Evolutionary conservation across 495 filamentous ascomycete species (phyloP).

Genomic region (Sordaria brevicollis): DNA sequence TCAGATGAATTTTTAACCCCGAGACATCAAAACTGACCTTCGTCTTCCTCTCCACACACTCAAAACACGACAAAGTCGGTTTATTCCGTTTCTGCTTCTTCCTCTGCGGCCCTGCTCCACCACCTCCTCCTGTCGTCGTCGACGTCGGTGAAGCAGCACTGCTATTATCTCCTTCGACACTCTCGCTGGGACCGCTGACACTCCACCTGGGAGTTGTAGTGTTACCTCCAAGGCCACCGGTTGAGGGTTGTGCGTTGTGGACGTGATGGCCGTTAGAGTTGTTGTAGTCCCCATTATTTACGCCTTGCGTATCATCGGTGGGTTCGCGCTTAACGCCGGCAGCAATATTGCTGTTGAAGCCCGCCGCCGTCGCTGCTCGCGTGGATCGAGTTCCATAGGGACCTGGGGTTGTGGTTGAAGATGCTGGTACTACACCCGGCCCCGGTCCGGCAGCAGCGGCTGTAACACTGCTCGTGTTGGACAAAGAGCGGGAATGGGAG

Average conservation of each 20-base stretch:
- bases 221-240: slow-evolving; percentile 5
- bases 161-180: slow-evolving; percentile 15
- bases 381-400: background rate
- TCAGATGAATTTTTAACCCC: background rate
- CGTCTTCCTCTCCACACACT: slow-evolving; percentile 63
- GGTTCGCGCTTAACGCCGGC: slow-evolving; percentile 1
- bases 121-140: slow-evolving; percentile 1
- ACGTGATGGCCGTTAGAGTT: background rate
- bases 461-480: background rate
- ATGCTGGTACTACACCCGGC: background rate
- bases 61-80: slow-evolving; percentile 59
- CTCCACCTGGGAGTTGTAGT: slow-evolving; percentile 1
- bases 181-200: background rate
- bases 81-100: slow-evolving; percentile 71
- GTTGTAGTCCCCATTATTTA: background rate
- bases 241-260: background rate
- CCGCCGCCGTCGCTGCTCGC: background rate
- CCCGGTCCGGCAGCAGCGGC: background rate
- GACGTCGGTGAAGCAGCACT: slow-evolving; percentile 21
- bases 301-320: background rate
- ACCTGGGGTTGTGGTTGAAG: background rate
- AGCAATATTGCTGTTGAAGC: background rate
- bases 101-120: slow-evolving; percentile 29
- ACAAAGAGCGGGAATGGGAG: background rate
- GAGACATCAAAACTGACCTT: slow-evolving; percentile 37